Conservation (phyloP, 805 yeast species). For the Metschnikowia koreensis region DNA sequence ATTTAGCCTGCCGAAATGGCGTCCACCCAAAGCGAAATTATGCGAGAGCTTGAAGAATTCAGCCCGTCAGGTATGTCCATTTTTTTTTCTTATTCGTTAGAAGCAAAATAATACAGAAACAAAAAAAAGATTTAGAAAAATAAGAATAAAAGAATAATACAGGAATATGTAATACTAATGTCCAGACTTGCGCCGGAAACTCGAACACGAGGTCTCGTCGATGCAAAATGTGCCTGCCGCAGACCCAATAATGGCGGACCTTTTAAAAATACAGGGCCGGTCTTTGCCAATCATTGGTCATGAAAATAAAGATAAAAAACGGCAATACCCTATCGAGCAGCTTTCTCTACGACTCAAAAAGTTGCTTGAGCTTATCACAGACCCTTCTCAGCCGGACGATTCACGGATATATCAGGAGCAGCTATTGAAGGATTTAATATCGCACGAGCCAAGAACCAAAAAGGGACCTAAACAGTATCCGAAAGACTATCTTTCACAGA, state of each 20-base stretch:
- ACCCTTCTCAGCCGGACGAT: constrained; percentile 30
- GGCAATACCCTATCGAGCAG: constrained; percentile 21
- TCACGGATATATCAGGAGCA: constrained; percentile 30
- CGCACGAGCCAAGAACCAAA: constrained; percentile 23
- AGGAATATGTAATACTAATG: neutral
- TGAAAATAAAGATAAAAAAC: neutral
- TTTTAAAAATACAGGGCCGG: constrained; percentile 26
- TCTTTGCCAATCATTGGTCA: constrained; percentile 3
- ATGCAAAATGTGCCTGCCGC: constrained; percentile 3
- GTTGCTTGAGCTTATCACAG: constrained; percentile 27
- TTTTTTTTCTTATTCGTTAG: too few species aligned
- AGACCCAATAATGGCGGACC: constrained; percentile 30
- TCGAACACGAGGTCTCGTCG: constrained; percentile 7
- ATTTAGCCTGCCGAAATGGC: neutral
- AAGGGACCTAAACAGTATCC: constrained; percentile 26
- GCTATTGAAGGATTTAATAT: constrained; percentile 25
- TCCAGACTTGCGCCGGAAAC: constrained; percentile 8
- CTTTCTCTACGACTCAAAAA: constrained; percentile 35
- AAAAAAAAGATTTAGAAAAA: neutral
- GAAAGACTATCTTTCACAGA: constrained; percentile 33
- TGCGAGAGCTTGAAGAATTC: constrained; percentile 6
- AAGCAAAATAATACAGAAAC: too few species aligned
- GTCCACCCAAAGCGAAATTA: constrained; percentile 3
- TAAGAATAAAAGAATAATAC: neutral
- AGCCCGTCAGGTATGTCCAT: constrained; percentile 14